phyloP scores from a whole-genome alignment of 116 monocot genomes.

The Papilionanthe hybrid region DNA sequence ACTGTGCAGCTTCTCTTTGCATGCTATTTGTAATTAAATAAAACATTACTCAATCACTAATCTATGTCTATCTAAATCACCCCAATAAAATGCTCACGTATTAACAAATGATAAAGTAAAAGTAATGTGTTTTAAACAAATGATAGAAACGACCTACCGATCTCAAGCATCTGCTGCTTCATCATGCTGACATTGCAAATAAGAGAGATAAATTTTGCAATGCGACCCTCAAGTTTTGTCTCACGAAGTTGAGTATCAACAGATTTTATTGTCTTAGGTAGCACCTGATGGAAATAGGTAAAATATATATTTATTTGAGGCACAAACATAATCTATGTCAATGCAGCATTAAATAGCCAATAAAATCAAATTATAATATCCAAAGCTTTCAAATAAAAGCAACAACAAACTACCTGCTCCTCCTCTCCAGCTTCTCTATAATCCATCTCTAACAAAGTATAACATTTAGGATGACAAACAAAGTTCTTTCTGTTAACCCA shows the following conservation, averaged over 20 bases:
- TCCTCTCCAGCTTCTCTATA: slow-evolving; percentile 54
- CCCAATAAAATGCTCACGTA: neutral
- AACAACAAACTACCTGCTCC: slow-evolving; percentile 30
- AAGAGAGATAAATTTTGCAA: slow-evolving; percentile 82
- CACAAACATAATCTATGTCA: neutral
- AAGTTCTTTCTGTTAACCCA: slow-evolving; percentile 63
- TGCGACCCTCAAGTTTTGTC: slow-evolving; percentile 69
- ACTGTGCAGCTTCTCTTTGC: neutral
- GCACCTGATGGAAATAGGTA: slow-evolving; percentile 20
- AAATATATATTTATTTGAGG: neutral
- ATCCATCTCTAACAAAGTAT: slow-evolving; percentile 94
- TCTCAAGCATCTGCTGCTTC: slow-evolving; percentile 97
- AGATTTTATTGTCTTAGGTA: slow-evolving; percentile 19
- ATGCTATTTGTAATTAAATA: neutral
- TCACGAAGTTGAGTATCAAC: slow-evolving; percentile 39
- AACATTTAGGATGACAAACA: slow-evolving; percentile 45
- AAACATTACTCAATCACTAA: neutral
- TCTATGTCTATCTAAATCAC: neutral
- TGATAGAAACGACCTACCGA: slow-evolving; percentile 42
- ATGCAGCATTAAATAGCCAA: neutral
- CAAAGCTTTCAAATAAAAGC: slow-evolving; percentile 2
- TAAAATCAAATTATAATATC: slow-evolving; percentile 12
- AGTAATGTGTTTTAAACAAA: neutral
- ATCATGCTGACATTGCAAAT: slow-evolving; percentile 92
- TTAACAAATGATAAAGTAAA: neutral